Base-by-base conservation (phyloP, 164 flowering plant genomes). In the Vitis riparia region DNA sequence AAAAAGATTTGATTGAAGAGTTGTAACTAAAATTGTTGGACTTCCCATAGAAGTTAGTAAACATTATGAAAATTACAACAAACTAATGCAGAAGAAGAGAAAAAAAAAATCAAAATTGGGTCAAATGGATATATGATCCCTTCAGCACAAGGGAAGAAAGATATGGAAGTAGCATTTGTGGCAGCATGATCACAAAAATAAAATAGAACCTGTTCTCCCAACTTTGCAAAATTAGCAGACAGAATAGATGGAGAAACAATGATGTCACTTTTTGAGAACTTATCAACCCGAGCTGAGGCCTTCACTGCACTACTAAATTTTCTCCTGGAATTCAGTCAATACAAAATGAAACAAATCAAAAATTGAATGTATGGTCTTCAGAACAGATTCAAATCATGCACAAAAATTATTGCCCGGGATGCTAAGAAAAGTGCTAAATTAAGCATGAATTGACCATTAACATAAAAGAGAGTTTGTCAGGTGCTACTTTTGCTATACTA, bases 211-310 rank as follows among this genome's bases (percentile, higher is more conserved):
- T 93, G 98, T 78, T 95, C 99, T 47, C 98, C 99, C 86, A 95
- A 82, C 82, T 88, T 95, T 16, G 99, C 48, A 69, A 95, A 93
- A 71, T 95, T 93, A 50, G 98, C 98, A 61, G 99, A 95, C 59
- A 95, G 92, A 78, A 95, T 95, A 47, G 99, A 95, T 13, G 99
- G 99, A 78, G 98, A 89, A 52, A 93, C 97, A 75, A 95, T 91
- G 55, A 95, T 87, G 71, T 95, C 99, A 65, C 83, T 86, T 71
- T 95, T 95, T 2, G 97, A 93, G 84, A 87, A 95, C 69, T 83
- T 89, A 73, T 95, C 99, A 68, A 95, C 98, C 23, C 99, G 89
- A 67, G 94, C 72, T 16, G 87, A 47, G 66, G 97, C 97, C 85
- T 81, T 90, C 78, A 95, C 92, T 61, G 80, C 74, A 44, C 80